Conservation (phyloP, 2,329 filamentous ascomycete genomes). For the Colletotrichum tabaci region DNA sequence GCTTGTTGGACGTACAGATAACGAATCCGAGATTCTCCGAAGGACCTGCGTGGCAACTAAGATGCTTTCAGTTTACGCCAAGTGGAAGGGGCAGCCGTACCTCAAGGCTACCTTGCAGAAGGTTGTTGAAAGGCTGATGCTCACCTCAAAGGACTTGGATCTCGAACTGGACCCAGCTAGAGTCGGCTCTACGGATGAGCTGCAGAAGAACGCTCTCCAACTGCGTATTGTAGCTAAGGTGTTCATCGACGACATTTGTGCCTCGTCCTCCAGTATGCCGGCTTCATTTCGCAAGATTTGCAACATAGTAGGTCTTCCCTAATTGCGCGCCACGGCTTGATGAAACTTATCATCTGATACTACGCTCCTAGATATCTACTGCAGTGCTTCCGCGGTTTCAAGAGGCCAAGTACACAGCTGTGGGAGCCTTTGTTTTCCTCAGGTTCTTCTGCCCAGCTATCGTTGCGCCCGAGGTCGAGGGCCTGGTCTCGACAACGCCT, state of each 20-base stretch:
- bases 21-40: slow-evolving; percentile 77
- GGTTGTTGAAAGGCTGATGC: slow-evolving; percentile 75
- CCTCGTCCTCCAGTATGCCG: slow-evolving; percentile 73
- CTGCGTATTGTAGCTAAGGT: slow-evolving; percentile 78
- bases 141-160: slow-evolving; percentile 77
- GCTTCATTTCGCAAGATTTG: slow-evolving; percentile 77
- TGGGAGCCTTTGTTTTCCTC: slow-evolving; percentile 80
- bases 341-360: slow-evolving; percentile 36
- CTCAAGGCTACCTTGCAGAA: slow-evolving; percentile 76
- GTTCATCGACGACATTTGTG: slow-evolving; percentile 80
- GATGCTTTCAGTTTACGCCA: slow-evolving; percentile 79
- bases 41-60: slow-evolving; percentile 80
- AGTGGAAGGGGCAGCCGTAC: slow-evolving; percentile 78
- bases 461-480: slow-evolving; percentile 78
- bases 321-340: not conserved
- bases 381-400: slow-evolving; percentile 76
- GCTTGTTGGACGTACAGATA: slow-evolving; percentile 60
- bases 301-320: slow-evolving; percentile 67
- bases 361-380: slow-evolving; percentile 66
- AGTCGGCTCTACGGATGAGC: slow-evolving; percentile 72
- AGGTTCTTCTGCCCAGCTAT: slow-evolving; percentile 82
- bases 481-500: slow-evolving; percentile 72
- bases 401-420: slow-evolving; percentile 80
- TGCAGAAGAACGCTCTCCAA: slow-evolving; percentile 77
- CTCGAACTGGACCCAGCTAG: slow-evolving; percentile 77